Percentiles rank a stretch among this genome's conserved stretches.
phyloP scores from a whole-genome alignment of 164 flowering plant genomes.

The Tetracentron sinense region DNA sequence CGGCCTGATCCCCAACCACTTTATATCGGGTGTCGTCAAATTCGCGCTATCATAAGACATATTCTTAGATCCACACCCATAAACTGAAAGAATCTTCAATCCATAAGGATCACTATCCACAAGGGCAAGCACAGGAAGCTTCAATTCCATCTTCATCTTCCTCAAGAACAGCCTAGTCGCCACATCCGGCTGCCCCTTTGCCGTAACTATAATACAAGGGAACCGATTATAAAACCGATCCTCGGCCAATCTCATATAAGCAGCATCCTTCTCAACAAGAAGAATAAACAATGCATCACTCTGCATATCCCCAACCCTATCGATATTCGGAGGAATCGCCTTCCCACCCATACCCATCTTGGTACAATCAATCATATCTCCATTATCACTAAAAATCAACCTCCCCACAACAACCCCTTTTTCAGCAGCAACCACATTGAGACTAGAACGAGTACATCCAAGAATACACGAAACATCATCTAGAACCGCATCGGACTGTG shows the following conservation, averaged over 20 bases:
- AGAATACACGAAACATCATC: slow-evolving; percentile 92
- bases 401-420: slow-evolving; percentile 96
- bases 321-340: slow-evolving; percentile 96
- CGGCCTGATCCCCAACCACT: slow-evolving; percentile 95
- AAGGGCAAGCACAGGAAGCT: slow-evolving; percentile 81
- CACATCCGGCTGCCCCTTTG: slow-evolving; percentile 98
- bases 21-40: slow-evolving; percentile 92
- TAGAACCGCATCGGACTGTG: slow-evolving; percentile 76
- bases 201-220: slow-evolving; percentile 91
- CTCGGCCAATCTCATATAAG: slow-evolving; percentile 87
- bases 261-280: slow-evolving; percentile 96
- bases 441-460: slow-evolving; percentile 89
- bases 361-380: slow-evolving; percentile 94
- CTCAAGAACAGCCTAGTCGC: slow-evolving; percentile 87
- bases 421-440: slow-evolving; percentile 87
- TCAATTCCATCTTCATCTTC: slow-evolving; percentile 89
- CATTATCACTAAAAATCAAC: slow-evolving; percentile 77
- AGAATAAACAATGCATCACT: slow-evolving; percentile 90
- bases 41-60: slow-evolving; percentile 97
- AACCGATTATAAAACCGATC: slow-evolving; percentile 92
- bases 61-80: slow-evolving; percentile 97
- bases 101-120: slow-evolving; percentile 99
- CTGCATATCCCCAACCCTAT: slow-evolving; percentile 83
- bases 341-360: slow-evolving; percentile 99
- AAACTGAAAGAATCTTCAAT: slow-evolving; percentile 85